These are phyloP conservation scores for Polytrichum formosum DNA, from an alignment of 225 moss, liverwort and hornwort genomes.

Conservation along the genomic window DNA sequence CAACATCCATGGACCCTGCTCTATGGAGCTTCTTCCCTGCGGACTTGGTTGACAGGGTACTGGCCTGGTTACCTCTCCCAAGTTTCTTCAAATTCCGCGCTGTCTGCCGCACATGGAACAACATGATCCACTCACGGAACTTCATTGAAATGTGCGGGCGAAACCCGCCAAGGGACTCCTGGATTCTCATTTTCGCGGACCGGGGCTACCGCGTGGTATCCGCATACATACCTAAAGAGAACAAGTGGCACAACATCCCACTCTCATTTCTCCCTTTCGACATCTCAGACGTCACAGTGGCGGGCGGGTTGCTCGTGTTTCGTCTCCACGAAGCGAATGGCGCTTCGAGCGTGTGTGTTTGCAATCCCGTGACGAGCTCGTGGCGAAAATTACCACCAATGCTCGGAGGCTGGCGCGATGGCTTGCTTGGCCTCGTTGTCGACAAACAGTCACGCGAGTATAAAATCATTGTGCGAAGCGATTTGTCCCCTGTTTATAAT, in stretches of 20 bases:
- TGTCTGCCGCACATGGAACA: constrained; percentile 48
- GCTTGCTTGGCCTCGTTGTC: constrained; percentile 41
- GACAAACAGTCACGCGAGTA: constrained; percentile 25
- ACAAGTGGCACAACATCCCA: constrained; percentile 50
- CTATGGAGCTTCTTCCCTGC: constrained; percentile 52
- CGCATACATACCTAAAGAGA: constrained; percentile 41
- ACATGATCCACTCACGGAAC: constrained; percentile 19
- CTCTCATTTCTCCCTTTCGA: constrained; percentile 51
- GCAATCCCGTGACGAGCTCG: constrained; percentile 46
- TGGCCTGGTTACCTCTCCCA: constrained; percentile 27
- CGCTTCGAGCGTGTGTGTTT: constrained; percentile 37
- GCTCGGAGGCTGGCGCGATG: constrained; percentile 44
- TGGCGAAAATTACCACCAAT: constrained; percentile 56
- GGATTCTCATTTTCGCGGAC: constrained; percentile 62
- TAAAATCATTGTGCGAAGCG: constrained; percentile 44
- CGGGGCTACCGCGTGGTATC: constrained; percentile 43
- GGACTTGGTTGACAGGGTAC: constrained; percentile 34
- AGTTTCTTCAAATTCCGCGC: constrained; percentile 33
- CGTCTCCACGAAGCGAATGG: constrained; percentile 31
- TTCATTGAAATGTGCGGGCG: constrained; percentile 20
- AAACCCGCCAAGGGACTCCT: constrained; percentile 21
- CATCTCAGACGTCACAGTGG: constrained; percentile 44
- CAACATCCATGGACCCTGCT: constrained; percentile 29
- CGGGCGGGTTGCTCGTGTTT: constrained; percentile 39
- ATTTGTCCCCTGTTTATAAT: constrained; percentile 27